A percentile compares a stretch with the other conserved stretches of the same genome.
phyloP scores from a whole-genome alignment of 257 asterid species.

The Przewalskia tangutica region DNA sequence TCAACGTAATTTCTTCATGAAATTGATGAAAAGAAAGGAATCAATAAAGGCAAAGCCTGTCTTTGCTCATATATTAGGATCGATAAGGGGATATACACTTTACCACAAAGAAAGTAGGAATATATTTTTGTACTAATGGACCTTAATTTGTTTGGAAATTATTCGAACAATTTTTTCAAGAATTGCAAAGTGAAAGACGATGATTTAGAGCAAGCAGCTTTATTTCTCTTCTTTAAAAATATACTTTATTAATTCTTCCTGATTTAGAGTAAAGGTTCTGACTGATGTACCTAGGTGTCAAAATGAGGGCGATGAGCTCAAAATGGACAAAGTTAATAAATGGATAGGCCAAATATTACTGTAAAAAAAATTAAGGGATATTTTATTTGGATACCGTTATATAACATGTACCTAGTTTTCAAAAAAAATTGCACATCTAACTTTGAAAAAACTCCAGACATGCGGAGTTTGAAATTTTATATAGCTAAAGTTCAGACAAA shows the following conservation, averaged over 20 bases:
- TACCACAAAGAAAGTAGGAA: background rate
- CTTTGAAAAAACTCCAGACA: too few species aligned
- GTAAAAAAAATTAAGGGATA: too few species aligned
- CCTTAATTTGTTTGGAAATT: too few species aligned
- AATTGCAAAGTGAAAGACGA: background rate
- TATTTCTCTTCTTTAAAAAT: background rate
- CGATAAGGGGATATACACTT: background rate
- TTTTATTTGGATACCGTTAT: too few species aligned
- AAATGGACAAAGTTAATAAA: too few species aligned
- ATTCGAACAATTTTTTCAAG: background rate
- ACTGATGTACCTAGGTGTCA: background rate
- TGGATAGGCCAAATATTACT: background rate
- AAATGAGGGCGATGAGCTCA: too few species aligned
- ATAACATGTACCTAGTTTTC: too few species aligned
- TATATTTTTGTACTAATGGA: background rate
- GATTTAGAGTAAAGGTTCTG: background rate
- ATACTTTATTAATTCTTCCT: background rate
- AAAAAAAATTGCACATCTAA: too few species aligned
- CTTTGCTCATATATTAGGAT: background rate
- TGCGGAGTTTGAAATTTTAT: too few species aligned
- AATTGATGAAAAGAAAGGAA: constrained; percentile 17
- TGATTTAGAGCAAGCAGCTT: background rate
- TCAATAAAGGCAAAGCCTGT: background rate
- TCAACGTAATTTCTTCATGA: constrained; percentile 2
- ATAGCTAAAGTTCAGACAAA: too few species aligned